Conservation (phyloP, 169 alveolate species). For the Cryptosporidium bovis region DNA sequence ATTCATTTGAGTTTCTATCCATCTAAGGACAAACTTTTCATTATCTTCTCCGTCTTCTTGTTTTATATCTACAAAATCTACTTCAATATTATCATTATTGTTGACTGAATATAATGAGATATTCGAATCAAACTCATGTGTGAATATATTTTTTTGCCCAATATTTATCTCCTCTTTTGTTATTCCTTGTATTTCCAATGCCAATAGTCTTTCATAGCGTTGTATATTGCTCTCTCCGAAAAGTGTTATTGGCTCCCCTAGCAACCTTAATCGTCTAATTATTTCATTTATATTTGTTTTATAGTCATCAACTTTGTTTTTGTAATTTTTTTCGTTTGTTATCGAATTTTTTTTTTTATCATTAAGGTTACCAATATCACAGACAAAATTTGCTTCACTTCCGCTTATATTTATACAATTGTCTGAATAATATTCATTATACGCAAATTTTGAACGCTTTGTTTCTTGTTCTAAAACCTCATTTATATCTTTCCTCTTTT, state of each 20-base stretch:
- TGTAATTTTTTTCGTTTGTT: neutral
- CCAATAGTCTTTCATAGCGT: conserved; percentile 78
- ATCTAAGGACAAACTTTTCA: conserved; percentile 81
- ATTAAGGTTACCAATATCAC: neutral
- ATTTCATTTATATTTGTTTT: conserved; percentile 74
- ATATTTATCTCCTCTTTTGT: conserved; percentile 69
- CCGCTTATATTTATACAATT: no score
- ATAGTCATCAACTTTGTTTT: neutral
- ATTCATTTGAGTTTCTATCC: conserved; percentile 84
- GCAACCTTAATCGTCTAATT: conserved; percentile 76
- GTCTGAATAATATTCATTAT: no score
- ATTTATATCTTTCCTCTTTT: conserved; percentile 28
- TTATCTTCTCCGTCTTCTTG: conserved; percentile 76
- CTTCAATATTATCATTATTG: conserved; percentile 68
- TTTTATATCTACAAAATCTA: conserved; percentile 71
- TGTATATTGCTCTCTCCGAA: conserved; percentile 83
- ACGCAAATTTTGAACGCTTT: neutral
- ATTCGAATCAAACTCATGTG: conserved; percentile 58
- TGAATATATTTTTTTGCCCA: conserved; percentile 61
- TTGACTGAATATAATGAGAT: conserved; percentile 77
- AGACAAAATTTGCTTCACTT: no score
- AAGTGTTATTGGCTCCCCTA: conserved; percentile 81
- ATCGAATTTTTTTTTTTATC: neutral
- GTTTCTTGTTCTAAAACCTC: neutral
- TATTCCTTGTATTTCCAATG: conserved; percentile 66